These are phyloP conservation scores for Ascochyta rabiei DNA, from an alignment of 2,329 filamentous ascomycete genomes.

Conservation along the genomic window DNA sequence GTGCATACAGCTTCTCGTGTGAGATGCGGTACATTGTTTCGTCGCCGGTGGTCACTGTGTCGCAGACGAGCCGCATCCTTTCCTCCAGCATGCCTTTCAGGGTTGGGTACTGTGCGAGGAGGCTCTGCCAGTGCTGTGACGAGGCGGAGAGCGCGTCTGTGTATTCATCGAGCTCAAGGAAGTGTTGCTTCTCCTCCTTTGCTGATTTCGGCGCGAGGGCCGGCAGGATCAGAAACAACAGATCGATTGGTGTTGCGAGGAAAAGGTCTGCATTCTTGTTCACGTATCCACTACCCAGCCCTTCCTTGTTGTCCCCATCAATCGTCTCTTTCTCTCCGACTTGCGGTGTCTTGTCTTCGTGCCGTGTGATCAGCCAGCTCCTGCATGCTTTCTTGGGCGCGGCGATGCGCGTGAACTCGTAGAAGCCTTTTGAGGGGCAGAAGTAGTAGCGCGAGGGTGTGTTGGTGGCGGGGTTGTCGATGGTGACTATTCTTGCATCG, in stretches of 20 bases:
- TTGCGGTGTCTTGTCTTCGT: conserved; percentile 7
- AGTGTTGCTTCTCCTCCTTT: conserved; percentile 64
- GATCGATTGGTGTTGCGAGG: conserved; percentile 82
- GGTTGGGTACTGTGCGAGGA: conserved; percentile 55
- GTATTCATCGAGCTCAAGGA: conserved; percentile 74
- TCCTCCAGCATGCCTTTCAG: conserved; percentile 60
- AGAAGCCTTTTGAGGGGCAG: conserved; percentile 63
- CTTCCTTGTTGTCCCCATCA: not conserved
- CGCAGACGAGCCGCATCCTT: conserved; percentile 75
- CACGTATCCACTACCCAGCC: conserved; percentile 57
- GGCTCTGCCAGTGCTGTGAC: conserved; percentile 63
- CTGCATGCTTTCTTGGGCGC: conserved; percentile 57
- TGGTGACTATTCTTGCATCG: conserved; percentile 61
- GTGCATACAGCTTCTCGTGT: conserved; percentile 69
- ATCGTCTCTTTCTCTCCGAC: not conserved
- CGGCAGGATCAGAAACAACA: conserved; percentile 82
- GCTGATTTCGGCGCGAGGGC: conserved; percentile 61
- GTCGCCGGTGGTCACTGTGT: conserved; percentile 80
- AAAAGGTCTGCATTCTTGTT: conserved; percentile 75
- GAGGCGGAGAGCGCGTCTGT: conserved; percentile 65
- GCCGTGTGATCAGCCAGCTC: conserved; percentile 59
- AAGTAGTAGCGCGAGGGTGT: conserved; percentile 61
- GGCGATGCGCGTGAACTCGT: conserved; percentile 65
- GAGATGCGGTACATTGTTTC: conserved; percentile 85
- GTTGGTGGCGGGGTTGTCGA: conserved; percentile 61